These are phyloP conservation scores for Termitomyces sp. DNA, from an alignment of 768 basidiomycete species.

Conservation along the genomic window DNA sequence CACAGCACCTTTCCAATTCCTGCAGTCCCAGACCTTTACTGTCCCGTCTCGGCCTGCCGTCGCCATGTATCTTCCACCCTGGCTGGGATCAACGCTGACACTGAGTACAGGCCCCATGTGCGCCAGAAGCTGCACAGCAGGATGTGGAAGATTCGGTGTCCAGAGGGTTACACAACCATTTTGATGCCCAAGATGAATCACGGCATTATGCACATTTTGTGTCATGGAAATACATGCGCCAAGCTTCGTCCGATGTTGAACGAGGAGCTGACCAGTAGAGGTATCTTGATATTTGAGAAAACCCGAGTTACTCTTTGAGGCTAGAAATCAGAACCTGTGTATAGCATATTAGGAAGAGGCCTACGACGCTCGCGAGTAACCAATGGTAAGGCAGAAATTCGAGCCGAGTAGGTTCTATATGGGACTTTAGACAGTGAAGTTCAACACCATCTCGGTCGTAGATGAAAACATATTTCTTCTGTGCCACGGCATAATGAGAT, in stretches of 20 bases:
- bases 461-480: conserved; percentile 94
- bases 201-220: conserved; percentile 90
- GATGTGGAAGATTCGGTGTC: conserved; percentile 92
- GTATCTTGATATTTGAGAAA: conserved; percentile 97
- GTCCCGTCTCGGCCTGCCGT: conserved; percentile 83
- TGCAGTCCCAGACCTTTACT: conserved; percentile 95
- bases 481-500: conserved; percentile 90
- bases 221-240: conserved; percentile 83
- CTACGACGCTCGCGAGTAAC: conserved; percentile 79
- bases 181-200: conserved; percentile 91
- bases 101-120: conserved; percentile 85
- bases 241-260: conserved; percentile 85
- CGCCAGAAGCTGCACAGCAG: conserved; percentile 87
- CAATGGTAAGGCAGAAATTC: conserved; percentile 96
- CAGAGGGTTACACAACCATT: conserved; percentile 95
- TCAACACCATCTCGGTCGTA: conserved; percentile 95
- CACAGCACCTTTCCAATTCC: conserved; percentile 91
- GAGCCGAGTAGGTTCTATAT: conserved; percentile 85
- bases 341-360: conserved; percentile 22
- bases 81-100: conserved; percentile 78
- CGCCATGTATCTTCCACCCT: conserved; percentile 87
- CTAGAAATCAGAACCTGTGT: background rate
- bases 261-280: conserved; percentile 83
- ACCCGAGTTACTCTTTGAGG: conserved; percentile 72
- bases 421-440: conserved; percentile 76